Base-by-base conservation (phyloP, 768 basidiomycete species). In the Suillus subaureus region DNA sequence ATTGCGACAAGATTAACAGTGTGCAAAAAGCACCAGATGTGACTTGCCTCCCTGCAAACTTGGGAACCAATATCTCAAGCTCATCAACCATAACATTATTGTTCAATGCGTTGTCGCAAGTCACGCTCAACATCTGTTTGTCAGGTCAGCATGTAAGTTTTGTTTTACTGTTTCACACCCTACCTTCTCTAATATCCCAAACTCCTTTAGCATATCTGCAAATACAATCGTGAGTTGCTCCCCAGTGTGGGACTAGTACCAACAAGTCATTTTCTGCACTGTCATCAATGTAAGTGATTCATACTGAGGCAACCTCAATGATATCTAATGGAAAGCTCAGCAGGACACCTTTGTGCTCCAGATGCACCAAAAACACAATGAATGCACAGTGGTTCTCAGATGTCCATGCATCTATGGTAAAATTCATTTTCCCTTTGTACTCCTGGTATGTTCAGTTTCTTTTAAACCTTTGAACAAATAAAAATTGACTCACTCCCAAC, bases 401-500 rank as follows among this genome's bases (percentile, higher is more conserved):
- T 0, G 77, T 79, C 81, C 80, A 83, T 0, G 72, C 72, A 67
- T 83, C 79, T 0, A 76, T 78, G 0, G 71, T 70, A 62, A 80
- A 79, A 61, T 68, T 78, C 2, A 82, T 47, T 1, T 58, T 40
- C 1, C 79, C 77, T 0, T 73, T 61, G 64, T 78, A 68, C 12
- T 73, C 71, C 79, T 79, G 62, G 58, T 49, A 61, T 16, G 55
- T n/a, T 47, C 23, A 47, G 45, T 47, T 47, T 47, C 12, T 47
- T 47, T 47, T 5, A 23, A n/a, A 9, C 8, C n/a, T 45, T 45
- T 9, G n/a, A 21, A 8, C 9, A n/a, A 45, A 47, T 47, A 13
- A 49, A 5, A 23, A 3, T 49, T 49, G 1, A 60, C 57, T 60
- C 7, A 60, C 57, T 42, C 28, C 35, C 35, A 60, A 60, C 57